Conservation (phyloP, 164 flowering plant species). For the Annona squamosa region DNA sequence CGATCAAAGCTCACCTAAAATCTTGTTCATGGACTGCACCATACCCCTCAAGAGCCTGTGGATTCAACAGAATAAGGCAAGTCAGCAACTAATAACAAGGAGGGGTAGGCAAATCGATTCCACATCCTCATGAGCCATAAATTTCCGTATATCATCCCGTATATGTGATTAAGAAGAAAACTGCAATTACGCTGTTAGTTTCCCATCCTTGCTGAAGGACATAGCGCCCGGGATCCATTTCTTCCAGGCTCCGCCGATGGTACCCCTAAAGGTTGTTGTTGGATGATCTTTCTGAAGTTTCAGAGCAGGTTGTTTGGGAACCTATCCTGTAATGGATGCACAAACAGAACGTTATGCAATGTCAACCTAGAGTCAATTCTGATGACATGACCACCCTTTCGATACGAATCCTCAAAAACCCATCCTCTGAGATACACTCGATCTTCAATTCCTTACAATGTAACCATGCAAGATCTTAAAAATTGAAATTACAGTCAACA, state of each 20-base stretch:
- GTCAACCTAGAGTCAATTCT: conserved; percentile 40
- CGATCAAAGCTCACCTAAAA: conserved; percentile 64
- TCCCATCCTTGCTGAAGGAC: conserved; percentile 99
- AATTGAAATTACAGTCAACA: conserved; percentile 7
- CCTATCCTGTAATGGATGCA: conserved; percentile 91
- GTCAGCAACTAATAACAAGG: conserved; percentile 89
- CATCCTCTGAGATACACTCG: conserved; percentile 32
- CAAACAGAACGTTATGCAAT: conserved; percentile 65
- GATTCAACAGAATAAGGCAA: conserved; percentile 97
- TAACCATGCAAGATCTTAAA: conserved; percentile 13
- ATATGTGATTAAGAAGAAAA: conserved; percentile 90
- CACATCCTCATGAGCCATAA: conserved; percentile 89
- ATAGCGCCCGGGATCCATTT: conserved; percentile 97
- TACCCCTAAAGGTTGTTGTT: conserved; percentile 42
- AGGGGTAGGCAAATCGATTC: conserved; percentile 84
- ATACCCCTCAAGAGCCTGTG: conserved; percentile 99
- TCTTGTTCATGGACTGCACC: conserved; percentile 78
- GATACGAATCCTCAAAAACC: conserved; percentile 37
- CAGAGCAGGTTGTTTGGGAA: conserved; percentile 44
- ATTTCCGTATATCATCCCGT: conserved; percentile 79
- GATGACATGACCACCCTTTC: conserved; percentile 47
- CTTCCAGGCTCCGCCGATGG: conserved; percentile 23
- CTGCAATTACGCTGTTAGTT: conserved; percentile 99
- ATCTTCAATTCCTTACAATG: conserved; percentile 24
- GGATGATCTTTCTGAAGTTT: conserved; percentile 45